Base-by-base conservation (phyloP, 768 basidiomycete species). In the Lentinula sp. region DNA sequence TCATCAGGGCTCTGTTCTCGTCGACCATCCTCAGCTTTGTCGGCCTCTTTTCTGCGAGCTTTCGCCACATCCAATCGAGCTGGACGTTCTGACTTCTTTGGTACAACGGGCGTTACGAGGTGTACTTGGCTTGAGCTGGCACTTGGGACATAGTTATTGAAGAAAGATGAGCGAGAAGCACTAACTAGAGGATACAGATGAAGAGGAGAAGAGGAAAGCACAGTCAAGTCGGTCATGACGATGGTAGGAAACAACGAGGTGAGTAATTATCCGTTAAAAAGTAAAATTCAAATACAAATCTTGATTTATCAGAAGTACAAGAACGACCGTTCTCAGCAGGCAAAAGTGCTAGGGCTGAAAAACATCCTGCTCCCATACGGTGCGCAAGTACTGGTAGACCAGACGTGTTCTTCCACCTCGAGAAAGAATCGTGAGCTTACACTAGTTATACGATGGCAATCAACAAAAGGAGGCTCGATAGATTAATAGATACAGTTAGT, bases 141-240 rank as follows among this genome's bases (percentile, higher is more conserved):
- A 63, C 61, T 61, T 56, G 66, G 51, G 45, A 65, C 66, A 28
- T 65, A n/a, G 2, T 56, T 60, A 12, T 9, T 60, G 39, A 61
- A 20, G 32, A 62, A 65, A 15, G 63, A 61, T 35, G 67, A 64
- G 20, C 61, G 62, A 23, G 75, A 68, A 28, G 59, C 59, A 5
- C 50, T 39, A 6, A 28, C 36, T 13, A 64, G 68, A 43, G 78
- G 76, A 63, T 77, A 74, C 51, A 81, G 69, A 36, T 79, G 77
- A 18, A 75, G 79, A n/a, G 79, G 76, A 45, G 81, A 72, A 12
- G 56, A 58, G 9, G 56, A 50, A 49, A 84, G 76, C 33, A 82
- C 79, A 1, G 81, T 82, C 18, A 82, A 74, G 68, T 82, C 82
- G 4, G 81, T 74, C 81, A 82, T 82, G 57, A 28, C 28, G 28